A percentile compares a stretch with the other conserved stretches of the same genome.
Evolutionary conservation across 1,284 basidiomycete genomes (phyloP).

Genomic region (Gastroboletus turbinatus): DNA sequence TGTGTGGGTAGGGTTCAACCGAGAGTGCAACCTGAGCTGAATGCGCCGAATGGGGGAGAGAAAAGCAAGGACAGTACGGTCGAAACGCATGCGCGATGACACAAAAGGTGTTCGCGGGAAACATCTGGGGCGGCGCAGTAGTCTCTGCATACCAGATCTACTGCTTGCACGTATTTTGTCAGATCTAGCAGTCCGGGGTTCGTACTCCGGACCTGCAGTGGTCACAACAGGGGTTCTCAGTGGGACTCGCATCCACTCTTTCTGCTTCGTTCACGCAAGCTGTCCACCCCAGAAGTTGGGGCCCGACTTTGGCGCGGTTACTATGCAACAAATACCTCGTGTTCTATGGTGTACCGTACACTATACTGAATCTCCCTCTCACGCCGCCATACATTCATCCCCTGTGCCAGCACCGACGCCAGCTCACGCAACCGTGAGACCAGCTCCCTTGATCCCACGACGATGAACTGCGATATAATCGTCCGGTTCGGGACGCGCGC

Average conservation of each 20-base stretch:
- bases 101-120: background rate
- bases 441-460: too few relatives aligned
- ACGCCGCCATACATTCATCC: too few relatives aligned
- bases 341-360: too few relatives aligned
- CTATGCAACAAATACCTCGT: too few relatives aligned
- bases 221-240: background rate
- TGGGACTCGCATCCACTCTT: background rate
- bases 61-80: background rate
- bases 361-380: too few relatives aligned
- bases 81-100: background rate
- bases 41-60: background rate
- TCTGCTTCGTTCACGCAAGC: too few relatives aligned
- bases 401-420: too few relatives aligned
- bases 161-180: background rate
- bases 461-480: too few relatives aligned
- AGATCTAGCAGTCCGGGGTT: background rate
- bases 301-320: too few relatives aligned
- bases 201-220: background rate
- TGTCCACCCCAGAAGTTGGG: too few relatives aligned
- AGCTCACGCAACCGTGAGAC: too few relatives aligned
- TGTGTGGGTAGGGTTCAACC: background rate
- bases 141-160: background rate
- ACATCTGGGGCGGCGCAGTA: background rate
- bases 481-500: too few relatives aligned
- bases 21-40: background rate